phyloP scores from a whole-genome alignment of 192 early-diverging fungal species.

The Coemansia sp. region DNA sequence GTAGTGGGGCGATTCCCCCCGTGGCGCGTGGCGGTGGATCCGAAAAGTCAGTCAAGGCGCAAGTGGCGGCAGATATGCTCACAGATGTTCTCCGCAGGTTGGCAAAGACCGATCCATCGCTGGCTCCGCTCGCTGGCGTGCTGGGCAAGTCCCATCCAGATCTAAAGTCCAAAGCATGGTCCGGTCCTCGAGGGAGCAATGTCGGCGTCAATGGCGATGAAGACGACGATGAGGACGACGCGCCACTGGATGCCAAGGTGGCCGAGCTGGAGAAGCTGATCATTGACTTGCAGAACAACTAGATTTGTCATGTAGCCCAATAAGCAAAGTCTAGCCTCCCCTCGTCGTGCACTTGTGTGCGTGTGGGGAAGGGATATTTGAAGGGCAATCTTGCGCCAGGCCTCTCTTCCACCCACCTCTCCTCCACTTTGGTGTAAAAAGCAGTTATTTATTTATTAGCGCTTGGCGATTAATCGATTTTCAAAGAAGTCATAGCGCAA shows the following conservation, averaged over 20 bases:
- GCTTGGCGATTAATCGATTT: neutral
- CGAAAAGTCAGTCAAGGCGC: constrained; percentile 39
- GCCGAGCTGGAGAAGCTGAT: constrained; percentile 50
- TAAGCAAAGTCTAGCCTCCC: neutral
- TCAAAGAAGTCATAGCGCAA: neutral
- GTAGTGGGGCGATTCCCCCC: neutral
- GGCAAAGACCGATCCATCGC: constrained; percentile 26
- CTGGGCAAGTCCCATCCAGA: constrained; percentile 4
- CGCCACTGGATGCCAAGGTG: constrained; percentile 46
- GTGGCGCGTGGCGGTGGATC: neutral
- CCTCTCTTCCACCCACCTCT: neutral
- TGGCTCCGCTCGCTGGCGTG: constrained; percentile 19
- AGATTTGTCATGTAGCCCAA: neutral
- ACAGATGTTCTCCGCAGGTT: constrained; percentile 43
- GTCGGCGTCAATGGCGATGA: neutral
- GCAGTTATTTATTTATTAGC: neutral
- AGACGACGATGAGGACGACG: constrained; percentile 7
- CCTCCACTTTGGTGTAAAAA: neutral
- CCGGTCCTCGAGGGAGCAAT: neutral
- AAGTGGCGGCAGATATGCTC: constrained; percentile 45
- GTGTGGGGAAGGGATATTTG: neutral
- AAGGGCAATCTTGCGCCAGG: too few species aligned
- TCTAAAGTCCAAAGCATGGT: neutral
- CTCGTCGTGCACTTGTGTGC: neutral
- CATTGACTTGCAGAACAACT: constrained; percentile 30